Evolutionary conservation across 768 basidiomycete genomes (phyloP).

Genomic region (Boletus rubroflammeus): DNA sequence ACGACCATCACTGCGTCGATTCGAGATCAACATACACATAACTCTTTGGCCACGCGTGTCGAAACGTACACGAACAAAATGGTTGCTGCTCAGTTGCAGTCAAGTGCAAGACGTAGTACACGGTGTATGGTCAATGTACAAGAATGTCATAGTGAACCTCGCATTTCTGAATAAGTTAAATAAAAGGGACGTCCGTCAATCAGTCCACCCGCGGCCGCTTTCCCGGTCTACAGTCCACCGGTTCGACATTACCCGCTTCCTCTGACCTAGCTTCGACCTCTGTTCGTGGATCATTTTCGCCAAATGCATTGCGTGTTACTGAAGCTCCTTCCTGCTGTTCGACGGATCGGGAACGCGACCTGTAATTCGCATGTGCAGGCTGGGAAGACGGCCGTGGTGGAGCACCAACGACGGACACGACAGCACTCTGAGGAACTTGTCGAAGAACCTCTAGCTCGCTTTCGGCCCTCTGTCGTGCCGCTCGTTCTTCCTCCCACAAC

Average conservation of each 20-base stretch:
- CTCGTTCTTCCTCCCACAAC: slow-evolving; percentile 78
- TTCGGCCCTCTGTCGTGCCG: slow-evolving; percentile 55
- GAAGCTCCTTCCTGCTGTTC: slow-evolving; percentile 25
- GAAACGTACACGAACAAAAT: not conserved
- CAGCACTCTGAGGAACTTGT: slow-evolving; percentile 28
- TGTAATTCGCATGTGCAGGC: slow-evolving; percentile 9
- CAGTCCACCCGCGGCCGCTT: slow-evolving; percentile 34
- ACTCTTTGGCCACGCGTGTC: not conserved
- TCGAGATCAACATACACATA: not conserved
- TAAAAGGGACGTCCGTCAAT: slow-evolving; percentile 1
- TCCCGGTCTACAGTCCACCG: slow-evolving; percentile 24
- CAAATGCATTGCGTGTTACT: slow-evolving; percentile 7
- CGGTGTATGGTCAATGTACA: slow-evolving; percentile 5
- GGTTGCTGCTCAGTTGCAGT: not conserved
- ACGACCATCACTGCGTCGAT: not conserved
- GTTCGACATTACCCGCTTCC: slow-evolving; percentile 14
- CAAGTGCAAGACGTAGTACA: slow-evolving; percentile 7
- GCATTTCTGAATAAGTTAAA: slow-evolving; percentile 18
- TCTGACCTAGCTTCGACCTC: slow-evolving; percentile 19
- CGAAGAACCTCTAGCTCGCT: slow-evolving; percentile 59
- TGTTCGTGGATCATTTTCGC: slow-evolving; percentile 19
- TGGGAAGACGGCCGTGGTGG: slow-evolving; percentile 20
- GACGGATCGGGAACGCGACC: slow-evolving; percentile 26
- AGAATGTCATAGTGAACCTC: slow-evolving; percentile 2
- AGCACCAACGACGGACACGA: not conserved